phyloP scores from a whole-genome alignment of 805 yeast genomes.

The Candida cerambycidarum region DNA sequence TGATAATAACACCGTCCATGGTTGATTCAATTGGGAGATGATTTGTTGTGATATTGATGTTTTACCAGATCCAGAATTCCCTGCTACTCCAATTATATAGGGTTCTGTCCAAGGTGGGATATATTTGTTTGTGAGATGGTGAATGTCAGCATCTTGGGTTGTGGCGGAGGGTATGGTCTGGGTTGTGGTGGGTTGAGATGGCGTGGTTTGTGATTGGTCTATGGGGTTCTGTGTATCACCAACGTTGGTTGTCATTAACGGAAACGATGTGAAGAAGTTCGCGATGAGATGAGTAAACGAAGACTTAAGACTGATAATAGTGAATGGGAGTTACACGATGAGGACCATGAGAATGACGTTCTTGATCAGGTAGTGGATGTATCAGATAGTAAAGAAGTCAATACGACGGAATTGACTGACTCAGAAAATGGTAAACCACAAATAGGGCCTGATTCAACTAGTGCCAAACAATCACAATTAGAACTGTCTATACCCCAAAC shows the following conservation, averaged over 20 bases:
- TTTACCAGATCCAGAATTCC: slow-evolving; percentile 77
- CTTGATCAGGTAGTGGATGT: too few relatives aligned
- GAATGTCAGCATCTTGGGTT: slow-evolving; percentile 6
- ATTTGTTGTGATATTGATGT: slow-evolving; percentile 87
- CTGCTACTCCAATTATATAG: slow-evolving; percentile 49
- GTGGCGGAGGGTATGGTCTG: too few relatives aligned
- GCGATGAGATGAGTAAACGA: slow-evolving; percentile 7
- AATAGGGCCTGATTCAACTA: too few relatives aligned
- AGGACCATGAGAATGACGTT: too few relatives aligned
- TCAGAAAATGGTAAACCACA: too few relatives aligned
- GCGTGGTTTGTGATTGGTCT: too few relatives aligned
- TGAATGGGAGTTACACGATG: slow-evolving; percentile 22
- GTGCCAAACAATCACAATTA: too few relatives aligned
- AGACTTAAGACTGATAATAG: slow-evolving; percentile 15
- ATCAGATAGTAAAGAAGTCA: too few relatives aligned
- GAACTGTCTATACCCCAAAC: background rate
- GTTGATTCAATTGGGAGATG: slow-evolving; percentile 74
- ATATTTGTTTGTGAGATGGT: slow-evolving; percentile 18
- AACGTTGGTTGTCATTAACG: too few relatives aligned
- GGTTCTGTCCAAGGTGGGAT: slow-evolving; percentile 46
- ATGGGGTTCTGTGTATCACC: too few relatives aligned
- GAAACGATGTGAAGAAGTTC: too few relatives aligned
- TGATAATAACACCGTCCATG: slow-evolving; percentile 90
- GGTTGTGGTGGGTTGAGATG: background rate
- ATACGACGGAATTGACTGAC: too few relatives aligned